A percentile compares a stretch with the other conserved stretches of the same genome.
phyloP scores from a whole-genome alignment of 2,329 filamentous ascomycete species.

The Blastomyces parvus region DNA sequence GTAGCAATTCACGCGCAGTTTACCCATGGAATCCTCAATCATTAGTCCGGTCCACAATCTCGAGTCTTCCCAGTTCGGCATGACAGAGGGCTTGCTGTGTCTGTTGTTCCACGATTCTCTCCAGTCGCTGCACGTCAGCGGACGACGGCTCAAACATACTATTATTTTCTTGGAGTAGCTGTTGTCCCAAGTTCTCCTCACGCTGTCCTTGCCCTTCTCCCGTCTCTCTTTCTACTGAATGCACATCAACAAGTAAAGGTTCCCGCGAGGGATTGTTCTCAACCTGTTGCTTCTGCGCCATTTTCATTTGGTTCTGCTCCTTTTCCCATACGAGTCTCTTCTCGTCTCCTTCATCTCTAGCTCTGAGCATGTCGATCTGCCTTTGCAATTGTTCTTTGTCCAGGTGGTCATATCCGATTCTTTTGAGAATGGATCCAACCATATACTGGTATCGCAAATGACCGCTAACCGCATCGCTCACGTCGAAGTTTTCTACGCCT shows the following conservation, averaged over 20 bases:
- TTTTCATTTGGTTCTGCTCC: neutral
- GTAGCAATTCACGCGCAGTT: neutral
- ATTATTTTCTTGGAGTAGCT: neutral
- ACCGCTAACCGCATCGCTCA: slow-evolving; percentile 55
- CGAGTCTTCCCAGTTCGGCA: slow-evolving; percentile 14
- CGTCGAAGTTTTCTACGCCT: slow-evolving; percentile 55
- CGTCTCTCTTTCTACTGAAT: neutral
- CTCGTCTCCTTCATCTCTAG: slow-evolving; percentile 30
- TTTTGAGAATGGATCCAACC: slow-evolving; percentile 55
- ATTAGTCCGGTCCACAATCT: slow-evolving; percentile 10
- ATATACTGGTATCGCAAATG: slow-evolving; percentile 63
- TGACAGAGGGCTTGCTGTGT: slow-evolving; percentile 24
- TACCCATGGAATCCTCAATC: neutral
- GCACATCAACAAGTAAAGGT: neutral
- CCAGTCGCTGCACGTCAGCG: neutral
- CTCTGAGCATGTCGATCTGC: slow-evolving; percentile 34
- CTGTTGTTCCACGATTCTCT: slow-evolving; percentile 21
- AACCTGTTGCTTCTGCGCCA: neutral
- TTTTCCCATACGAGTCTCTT: neutral
- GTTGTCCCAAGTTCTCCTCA: neutral
- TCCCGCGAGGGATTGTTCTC: neutral
- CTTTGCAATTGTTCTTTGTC: slow-evolving; percentile 38
- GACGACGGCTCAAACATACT: neutral
- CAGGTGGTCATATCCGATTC: slow-evolving; percentile 60
- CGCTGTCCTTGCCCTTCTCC: neutral